Percentiles rank a stretch among this genome's conserved stretches.
Conservation (phyloP, 75 land plant genomes). For the Isoetes taiwanensis region DNA sequence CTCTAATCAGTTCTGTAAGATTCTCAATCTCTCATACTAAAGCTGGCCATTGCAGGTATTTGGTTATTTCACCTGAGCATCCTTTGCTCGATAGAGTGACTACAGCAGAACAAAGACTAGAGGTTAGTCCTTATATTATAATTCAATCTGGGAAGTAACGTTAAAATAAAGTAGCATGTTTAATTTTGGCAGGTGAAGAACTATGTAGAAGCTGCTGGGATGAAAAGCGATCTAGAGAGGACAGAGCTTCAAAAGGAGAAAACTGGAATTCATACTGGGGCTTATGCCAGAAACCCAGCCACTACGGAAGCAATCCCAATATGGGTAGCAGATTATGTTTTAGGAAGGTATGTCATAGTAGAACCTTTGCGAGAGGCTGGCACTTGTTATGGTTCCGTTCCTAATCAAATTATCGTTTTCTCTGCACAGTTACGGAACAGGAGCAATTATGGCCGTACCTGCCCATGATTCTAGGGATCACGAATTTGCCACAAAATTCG, state of each 20-base stretch:
- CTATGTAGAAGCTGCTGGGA: slow-evolving; percentile 54
- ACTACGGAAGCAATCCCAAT: slow-evolving; percentile 68
- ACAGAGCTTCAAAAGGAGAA: slow-evolving; percentile 95
- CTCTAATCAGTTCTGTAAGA: background rate
- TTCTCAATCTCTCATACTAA: background rate
- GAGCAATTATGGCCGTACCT: slow-evolving; percentile 97
- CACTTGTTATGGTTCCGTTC: background rate
- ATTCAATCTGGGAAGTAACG: background rate
- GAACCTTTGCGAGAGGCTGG: background rate
- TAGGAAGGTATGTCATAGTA: slow-evolving; percentile 49
- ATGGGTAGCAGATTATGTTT: slow-evolving; percentile 96
- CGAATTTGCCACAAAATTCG: slow-evolving; percentile 72
- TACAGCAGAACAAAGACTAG: slow-evolving; percentile 31
- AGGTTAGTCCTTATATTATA: slow-evolving; percentile 24
- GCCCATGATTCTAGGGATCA: slow-evolving; percentile 85
- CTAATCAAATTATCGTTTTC: background rate
- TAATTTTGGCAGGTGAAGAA: slow-evolving; percentile 44
- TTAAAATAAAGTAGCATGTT: background rate
- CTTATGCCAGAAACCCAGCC: slow-evolving; percentile 70
- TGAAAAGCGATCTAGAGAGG: slow-evolving; percentile 89
- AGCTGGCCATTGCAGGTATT: slow-evolving; percentile 42
- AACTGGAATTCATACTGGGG: slow-evolving; percentile 80
- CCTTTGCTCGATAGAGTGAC: slow-evolving; percentile 39
- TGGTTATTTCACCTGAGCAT: slow-evolving; percentile 89
- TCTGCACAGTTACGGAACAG: slow-evolving; percentile 75